Percentiles rank a stretch among this genome's conserved stretches.
Evolutionary conservation across 495 filamentous ascomycete species (phyloP).

Genomic region (Penicillium ucsense): DNA sequence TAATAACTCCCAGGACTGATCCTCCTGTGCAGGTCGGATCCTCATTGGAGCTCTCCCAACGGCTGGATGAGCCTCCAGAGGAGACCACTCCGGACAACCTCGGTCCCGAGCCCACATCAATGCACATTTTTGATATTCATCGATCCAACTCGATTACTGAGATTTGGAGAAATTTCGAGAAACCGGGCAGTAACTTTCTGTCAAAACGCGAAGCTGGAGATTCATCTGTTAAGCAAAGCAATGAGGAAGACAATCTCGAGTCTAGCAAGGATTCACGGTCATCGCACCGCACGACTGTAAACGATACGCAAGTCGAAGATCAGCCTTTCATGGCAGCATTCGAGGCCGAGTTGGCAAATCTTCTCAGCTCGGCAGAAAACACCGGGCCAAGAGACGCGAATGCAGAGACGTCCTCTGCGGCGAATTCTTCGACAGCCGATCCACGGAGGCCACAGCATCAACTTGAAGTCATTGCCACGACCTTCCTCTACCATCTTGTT

Average conservation of each 20-base stretch:
- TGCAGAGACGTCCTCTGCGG: conserved; percentile 5
- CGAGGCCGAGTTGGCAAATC: conserved; percentile 41
- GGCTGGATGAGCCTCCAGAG: conserved; percentile 36
- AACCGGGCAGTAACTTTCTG: background rate
- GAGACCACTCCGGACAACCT: background rate
- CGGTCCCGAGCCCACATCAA: conserved; percentile 10
- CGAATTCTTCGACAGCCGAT: conserved; percentile 5
- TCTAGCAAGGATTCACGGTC: conserved; percentile 1
- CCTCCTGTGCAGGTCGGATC: conserved; percentile 34
- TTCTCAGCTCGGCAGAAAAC: conserved; percentile 21
- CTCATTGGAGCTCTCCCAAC: conserved; percentile 40
- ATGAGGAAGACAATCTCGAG: background rate
- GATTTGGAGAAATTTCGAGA: conserved; percentile 31
- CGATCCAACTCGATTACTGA: conserved; percentile 34
- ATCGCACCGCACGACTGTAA: background rate
- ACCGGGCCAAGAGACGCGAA: conserved; percentile 9
- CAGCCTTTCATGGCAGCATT: conserved; percentile 40
- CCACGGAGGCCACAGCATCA: conserved; percentile 15
- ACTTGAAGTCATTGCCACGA: conserved; percentile 19
- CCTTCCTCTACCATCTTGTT: conserved; percentile 25
- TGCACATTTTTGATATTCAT: conserved; percentile 41
- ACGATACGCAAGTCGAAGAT: conserved; percentile 5
- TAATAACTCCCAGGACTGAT: conserved; percentile 3
- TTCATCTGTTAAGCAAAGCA: background rate
- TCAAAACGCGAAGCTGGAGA: background rate